Percentiles rank a stretch among this genome's conserved stretches.
These are phyloP conservation scores for Claviceps pusilla DNA, from an alignment of 2,329 filamentous ascomycete species.

Conservation along the genomic window DNA sequence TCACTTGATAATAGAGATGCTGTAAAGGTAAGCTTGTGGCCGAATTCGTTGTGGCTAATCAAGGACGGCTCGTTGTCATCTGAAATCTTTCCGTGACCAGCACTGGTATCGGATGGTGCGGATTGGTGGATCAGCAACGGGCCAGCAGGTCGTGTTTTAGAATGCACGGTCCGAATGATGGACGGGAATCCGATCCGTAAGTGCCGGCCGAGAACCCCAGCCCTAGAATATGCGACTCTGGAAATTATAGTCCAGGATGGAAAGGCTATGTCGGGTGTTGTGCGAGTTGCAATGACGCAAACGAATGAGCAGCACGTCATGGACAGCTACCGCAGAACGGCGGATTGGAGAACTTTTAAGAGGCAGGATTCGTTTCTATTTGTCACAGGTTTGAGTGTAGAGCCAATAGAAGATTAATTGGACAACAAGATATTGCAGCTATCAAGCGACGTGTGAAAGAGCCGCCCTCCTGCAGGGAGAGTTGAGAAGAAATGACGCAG, in stretches of 20 bases:
- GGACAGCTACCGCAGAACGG: neutral
- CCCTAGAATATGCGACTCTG: neutral
- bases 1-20: neutral
- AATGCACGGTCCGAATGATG: neutral
- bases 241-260: neutral
- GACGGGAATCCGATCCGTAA: neutral
- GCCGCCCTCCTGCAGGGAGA: neutral
- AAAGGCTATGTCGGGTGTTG: neutral
- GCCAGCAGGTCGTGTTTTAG: neutral
- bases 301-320: neutral
- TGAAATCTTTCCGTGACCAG: neutral
- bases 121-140: neutral
- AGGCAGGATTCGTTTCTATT: neutral
- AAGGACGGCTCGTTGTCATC: neutral
- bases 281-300: neutral
- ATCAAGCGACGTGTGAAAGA: neutral
- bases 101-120: neutral
- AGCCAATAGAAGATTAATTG: neutral
- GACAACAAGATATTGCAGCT: neutral
- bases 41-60: neutral
- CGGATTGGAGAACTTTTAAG: neutral
- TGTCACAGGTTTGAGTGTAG: neutral
- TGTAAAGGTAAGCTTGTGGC: neutral
- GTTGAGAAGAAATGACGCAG: neutral
- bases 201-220: neutral